Evolutionary conservation across 2,329 filamentous ascomycete genomes (phyloP).

Genomic region (Pseudopyrenochaeta lycopersici): DNA sequence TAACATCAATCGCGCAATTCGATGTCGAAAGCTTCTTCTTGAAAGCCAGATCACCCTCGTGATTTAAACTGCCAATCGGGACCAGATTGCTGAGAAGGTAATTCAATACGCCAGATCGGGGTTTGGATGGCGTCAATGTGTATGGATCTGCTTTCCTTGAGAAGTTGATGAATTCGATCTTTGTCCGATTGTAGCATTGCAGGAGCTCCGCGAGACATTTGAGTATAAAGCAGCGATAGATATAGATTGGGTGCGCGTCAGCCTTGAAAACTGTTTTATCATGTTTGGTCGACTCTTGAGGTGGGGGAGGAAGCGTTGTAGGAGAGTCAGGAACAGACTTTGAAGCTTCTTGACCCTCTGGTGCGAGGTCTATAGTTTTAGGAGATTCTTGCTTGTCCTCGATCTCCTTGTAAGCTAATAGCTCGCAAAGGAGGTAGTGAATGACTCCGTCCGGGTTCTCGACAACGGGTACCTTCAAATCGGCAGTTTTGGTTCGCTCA

Average conservation of each 20-base stretch:
- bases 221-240: conserved; percentile 94
- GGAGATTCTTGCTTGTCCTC: conserved; percentile 77
- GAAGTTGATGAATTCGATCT: conserved; percentile 99
- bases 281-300: conserved; percentile 50
- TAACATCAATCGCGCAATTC: conserved; percentile 81
- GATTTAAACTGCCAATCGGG: conserved; percentile 70
- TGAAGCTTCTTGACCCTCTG: conserved; percentile 19
- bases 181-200: conserved; percentile 90
- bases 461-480: conserved; percentile 82
- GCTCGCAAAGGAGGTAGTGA: conserved; percentile 90
- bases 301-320: conserved; percentile 11
- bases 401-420: conserved; percentile 90
- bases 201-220: conserved; percentile 91
- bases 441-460: conserved; percentile 95
- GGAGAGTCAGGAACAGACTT: conserved; percentile 15
- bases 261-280: conserved; percentile 83
- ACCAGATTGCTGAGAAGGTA: conserved; percentile 87
- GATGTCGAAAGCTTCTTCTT: conserved; percentile 91
- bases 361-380: conserved; percentile 54
- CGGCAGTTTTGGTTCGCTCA: conserved; percentile 71
- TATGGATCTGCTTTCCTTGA: conserved; percentile 88
- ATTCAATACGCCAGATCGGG: conserved; percentile 89
- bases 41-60: conserved; percentile 76
- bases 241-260: conserved; percentile 93
- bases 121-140: conserved; percentile 89